These are phyloP conservation scores for Monsonia emarginata DNA, from an alignment of 441 rosid species.

Conservation along the genomic window DNA sequence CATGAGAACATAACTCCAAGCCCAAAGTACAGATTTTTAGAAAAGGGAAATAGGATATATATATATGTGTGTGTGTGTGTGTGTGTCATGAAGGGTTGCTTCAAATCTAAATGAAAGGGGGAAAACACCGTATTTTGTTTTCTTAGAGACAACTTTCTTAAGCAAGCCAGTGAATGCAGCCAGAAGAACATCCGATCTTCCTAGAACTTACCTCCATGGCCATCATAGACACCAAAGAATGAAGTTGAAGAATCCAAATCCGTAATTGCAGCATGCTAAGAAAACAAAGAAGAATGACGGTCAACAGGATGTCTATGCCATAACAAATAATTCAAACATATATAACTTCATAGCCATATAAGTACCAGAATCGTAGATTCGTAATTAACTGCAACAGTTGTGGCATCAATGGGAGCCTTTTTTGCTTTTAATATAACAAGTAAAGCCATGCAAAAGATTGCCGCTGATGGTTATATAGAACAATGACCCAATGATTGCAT, in stretches of 20 bases:
- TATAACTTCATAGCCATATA: background rate
- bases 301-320: conserved; percentile 18
- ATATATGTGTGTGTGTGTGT: no score
- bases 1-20: background rate
- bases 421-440: background rate
- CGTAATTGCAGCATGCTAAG: conserved; percentile 51
- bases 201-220: conserved; percentile 83
- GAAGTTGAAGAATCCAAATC: conserved; percentile 66
- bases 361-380: background rate
- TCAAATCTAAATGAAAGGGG: background rate
- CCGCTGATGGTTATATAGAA: background rate
- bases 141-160: background rate
- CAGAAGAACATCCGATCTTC: background rate
- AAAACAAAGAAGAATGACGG: background rate
- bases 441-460: background rate
- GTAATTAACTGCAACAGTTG: background rate
- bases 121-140: no score
- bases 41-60: background rate
- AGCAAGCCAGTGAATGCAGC: background rate
- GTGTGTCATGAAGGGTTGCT: background rate
- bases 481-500: background rate
- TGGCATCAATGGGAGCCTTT: background rate
- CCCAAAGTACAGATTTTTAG: background rate
- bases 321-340: conserved; percentile 5
- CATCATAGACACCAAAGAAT: conserved; percentile 94